Evolutionary conservation across 768 basidiomycete genomes (phyloP).

Genomic region (Dacryopinax primogenitus): DNA sequence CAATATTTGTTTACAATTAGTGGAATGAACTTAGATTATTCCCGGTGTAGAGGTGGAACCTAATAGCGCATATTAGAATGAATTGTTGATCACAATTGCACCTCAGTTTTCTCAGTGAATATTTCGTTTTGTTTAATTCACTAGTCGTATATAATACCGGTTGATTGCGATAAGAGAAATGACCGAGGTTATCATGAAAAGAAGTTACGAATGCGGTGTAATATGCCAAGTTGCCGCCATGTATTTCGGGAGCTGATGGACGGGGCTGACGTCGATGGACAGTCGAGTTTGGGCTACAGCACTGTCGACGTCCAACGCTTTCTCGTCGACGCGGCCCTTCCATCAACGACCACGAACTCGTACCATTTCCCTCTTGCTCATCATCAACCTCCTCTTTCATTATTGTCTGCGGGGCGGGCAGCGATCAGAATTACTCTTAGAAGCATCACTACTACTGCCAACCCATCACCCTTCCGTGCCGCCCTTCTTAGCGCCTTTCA

Average conservation of each 20-base stretch:
- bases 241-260: slow-evolving; percentile 10
- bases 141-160: no score
- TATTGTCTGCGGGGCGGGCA: slow-evolving; percentile 9
- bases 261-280: slow-evolving; percentile 5
- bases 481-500: background rate
- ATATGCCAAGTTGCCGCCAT: background rate
- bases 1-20: no score
- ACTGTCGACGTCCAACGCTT: background rate
- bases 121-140: no score
- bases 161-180: no score
- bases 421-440: slow-evolving; percentile 8
- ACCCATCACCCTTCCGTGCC: background rate
- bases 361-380: no score
- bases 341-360: no score
- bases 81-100: no score
- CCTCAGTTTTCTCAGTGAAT: no score
- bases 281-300: background rate
- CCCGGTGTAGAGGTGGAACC: slow-evolving; percentile 1
- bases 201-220: background rate
- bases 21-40: background rate
- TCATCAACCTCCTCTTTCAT: background rate
- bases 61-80: background rate
- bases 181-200: no score
- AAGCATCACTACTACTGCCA: background rate
- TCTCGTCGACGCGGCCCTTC: background rate